Evolutionary conservation across 139 green algal species (phyloP).

Genomic region (Chlorella sp.): DNA sequence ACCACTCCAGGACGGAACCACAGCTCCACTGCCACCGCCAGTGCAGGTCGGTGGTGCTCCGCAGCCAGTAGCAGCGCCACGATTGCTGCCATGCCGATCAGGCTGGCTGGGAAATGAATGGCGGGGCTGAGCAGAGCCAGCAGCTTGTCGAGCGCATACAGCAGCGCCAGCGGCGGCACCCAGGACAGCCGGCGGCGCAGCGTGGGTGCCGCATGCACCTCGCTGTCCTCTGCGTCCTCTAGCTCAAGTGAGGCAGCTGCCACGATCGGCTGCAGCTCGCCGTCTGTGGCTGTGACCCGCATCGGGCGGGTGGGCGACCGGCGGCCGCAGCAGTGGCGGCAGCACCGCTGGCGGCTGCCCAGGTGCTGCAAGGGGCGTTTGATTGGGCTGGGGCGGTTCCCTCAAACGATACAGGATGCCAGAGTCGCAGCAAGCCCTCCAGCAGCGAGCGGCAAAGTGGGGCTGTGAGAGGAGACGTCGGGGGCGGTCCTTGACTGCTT

Average conservation of each 20-base stretch:
- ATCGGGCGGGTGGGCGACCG: no score
- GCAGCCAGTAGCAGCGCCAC: conserved; percentile 7
- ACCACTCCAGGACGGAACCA: conserved; percentile 60
- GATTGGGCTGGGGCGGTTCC: no score
- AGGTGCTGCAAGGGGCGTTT: no score
- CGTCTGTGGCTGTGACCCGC: no score
- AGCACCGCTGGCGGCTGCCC: no score
- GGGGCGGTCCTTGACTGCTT: no score
- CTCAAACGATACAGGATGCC: no score
- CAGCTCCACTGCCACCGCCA: not conserved
- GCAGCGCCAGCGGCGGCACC: not conserved
- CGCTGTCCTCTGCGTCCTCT: not conserved
- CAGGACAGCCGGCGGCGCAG: not conserved
- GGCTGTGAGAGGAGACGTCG: no score
- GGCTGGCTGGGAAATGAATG: conserved; percentile 10
- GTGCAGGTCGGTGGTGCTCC: not conserved
- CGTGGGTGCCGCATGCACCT: not conserved
- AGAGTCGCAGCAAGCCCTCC: no score
- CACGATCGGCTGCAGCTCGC: no score
- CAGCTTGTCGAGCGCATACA: not conserved
- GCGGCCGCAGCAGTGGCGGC: no score
- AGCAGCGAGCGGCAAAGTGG: no score
- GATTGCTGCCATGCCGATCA: conserved; percentile 26
- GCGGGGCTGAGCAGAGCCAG: not conserved
- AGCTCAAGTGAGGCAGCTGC: not conserved